phyloP scores from a whole-genome alignment of 1,284 basidiomycete genomes.

The Mycena citricolor region DNA sequence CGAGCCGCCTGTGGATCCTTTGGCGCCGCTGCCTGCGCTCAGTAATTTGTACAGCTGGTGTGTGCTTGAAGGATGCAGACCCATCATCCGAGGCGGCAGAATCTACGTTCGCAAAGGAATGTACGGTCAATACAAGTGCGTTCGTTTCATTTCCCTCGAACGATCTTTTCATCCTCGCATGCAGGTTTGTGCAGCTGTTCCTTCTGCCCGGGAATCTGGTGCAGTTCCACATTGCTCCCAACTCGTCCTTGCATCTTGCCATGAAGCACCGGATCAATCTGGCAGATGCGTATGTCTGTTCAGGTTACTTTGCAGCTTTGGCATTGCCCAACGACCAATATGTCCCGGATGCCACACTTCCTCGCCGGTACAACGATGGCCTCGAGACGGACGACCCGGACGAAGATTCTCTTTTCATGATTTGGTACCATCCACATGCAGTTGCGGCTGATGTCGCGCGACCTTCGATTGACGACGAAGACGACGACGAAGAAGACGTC shows the following conservation, averaged over 20 bases:
- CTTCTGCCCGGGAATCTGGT: slow-evolving; percentile 66
- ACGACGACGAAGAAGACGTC: slow-evolving; percentile 10
- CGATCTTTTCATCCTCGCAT: slow-evolving; percentile 7
- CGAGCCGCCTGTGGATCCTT: slow-evolving; percentile 50
- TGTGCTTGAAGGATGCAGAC: slow-evolving; percentile 64
- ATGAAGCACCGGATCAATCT: slow-evolving; percentile 56
- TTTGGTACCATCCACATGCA: slow-evolving; percentile 56
- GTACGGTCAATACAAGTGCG: slow-evolving; percentile 70
- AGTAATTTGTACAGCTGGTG: slow-evolving; percentile 72
- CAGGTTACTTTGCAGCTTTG: slow-evolving; percentile 73
- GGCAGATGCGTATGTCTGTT: slow-evolving; percentile 74
- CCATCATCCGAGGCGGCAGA: slow-evolving; percentile 69
- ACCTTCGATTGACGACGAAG: slow-evolving; percentile 28
- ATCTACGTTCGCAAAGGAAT: slow-evolving; percentile 68
- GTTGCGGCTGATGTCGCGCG: slow-evolving; percentile 41
- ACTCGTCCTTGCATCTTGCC: slow-evolving; percentile 49
- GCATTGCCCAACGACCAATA: slow-evolving; percentile 62
- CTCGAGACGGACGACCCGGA: slow-evolving; percentile 75
- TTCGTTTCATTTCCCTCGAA: slow-evolving; percentile 20
- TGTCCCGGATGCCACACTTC: slow-evolving; percentile 49
- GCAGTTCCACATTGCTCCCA: slow-evolving; percentile 56
- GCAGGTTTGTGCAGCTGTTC: slow-evolving; percentile 67
- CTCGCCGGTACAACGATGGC: slow-evolving; percentile 77
- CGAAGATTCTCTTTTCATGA: slow-evolving; percentile 73
- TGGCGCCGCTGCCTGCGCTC: slow-evolving; percentile 54